A percentile compares a stretch with the other conserved stretches of the same genome.
Evolutionary conservation across 306 rosid genomes (phyloP).

Genomic region (Herpetospermum pedunculosum): DNA sequence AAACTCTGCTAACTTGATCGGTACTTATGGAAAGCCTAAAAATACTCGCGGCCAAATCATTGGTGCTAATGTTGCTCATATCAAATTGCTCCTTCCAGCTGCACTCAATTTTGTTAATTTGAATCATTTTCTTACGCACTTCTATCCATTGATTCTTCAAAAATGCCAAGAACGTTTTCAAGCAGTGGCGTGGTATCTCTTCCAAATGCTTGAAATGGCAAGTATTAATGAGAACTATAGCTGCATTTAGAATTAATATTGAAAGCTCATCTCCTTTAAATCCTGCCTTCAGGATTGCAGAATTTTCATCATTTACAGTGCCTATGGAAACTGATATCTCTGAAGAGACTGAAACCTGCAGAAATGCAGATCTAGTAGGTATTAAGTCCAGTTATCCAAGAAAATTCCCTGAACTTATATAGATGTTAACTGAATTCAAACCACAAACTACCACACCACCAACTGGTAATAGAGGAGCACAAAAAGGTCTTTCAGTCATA

Average conservation of each 20-base stretch:
- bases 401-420: neutral
- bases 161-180: constrained; percentile 19
- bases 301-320: constrained; percentile 22
- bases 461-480: neutral
- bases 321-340: constrained; percentile 25
- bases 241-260: constrained; percentile 34
- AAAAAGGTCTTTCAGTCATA: neutral
- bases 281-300: constrained; percentile 29
- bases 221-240: constrained; percentile 38
- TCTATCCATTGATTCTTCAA: constrained; percentile 38
- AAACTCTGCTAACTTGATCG: constrained; percentile 10
- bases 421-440: neutral
- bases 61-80: constrained; percentile 33
- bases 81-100: constrained; percentile 18
- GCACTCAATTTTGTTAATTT: constrained; percentile 12
- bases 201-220: constrained; percentile 40
- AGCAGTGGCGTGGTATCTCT: constrained; percentile 26
- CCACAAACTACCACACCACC: neutral
- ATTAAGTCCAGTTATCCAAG: constrained; percentile 23
- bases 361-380: constrained; percentile 42
- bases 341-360: constrained; percentile 45
- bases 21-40: constrained; percentile 54
- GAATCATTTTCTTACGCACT: constrained; percentile 24
- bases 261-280: constrained; percentile 40
- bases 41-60: constrained; percentile 49